A percentile compares a stretch with the other conserved stretches of the same genome.
These are phyloP conservation scores for Balakata baccata DNA, from an alignment of 345 rosid genomes.

Conservation along the genomic window DNA sequence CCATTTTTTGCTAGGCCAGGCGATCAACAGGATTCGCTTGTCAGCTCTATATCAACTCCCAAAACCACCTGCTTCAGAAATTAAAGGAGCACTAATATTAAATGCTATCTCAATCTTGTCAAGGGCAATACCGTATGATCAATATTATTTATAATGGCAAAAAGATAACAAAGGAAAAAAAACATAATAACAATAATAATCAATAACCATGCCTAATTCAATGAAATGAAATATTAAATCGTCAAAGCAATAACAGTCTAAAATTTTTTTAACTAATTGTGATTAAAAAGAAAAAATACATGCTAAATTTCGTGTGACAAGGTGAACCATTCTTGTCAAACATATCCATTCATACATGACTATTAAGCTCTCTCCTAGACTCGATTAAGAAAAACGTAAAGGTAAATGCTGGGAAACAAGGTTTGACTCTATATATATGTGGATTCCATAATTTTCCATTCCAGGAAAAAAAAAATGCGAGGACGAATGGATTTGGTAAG, in stretches of 20 bases:
- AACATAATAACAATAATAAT: too few relatives aligned
- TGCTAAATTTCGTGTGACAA: too few relatives aligned
- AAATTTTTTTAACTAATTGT: neutral
- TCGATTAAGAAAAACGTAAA: too few relatives aligned
- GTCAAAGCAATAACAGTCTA: neutral
- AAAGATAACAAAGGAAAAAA: neutral
- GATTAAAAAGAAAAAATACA: too few relatives aligned
- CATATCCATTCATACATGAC: neutral
- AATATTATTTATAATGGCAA: neutral
- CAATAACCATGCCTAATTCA: neutral
- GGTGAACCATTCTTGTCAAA: too few relatives aligned
- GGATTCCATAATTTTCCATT: too few relatives aligned
- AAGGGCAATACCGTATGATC: neutral
- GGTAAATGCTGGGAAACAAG: too few relatives aligned
- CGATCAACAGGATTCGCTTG: neutral
- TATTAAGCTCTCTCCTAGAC: neutral
- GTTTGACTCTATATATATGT: too few relatives aligned
- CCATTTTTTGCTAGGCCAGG: conserved; percentile 24
- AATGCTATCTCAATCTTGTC: neutral
- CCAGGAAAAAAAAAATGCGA: too few relatives aligned
- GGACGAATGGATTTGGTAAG: too few relatives aligned
- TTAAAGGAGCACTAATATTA: neutral
- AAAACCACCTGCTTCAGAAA: conserved; percentile 22
- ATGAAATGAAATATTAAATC: neutral
- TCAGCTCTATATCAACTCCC: neutral